Evolutionary conservation across 2,329 filamentous ascomycete species (phyloP).

Genomic region (Monosporascus sp.): DNA sequence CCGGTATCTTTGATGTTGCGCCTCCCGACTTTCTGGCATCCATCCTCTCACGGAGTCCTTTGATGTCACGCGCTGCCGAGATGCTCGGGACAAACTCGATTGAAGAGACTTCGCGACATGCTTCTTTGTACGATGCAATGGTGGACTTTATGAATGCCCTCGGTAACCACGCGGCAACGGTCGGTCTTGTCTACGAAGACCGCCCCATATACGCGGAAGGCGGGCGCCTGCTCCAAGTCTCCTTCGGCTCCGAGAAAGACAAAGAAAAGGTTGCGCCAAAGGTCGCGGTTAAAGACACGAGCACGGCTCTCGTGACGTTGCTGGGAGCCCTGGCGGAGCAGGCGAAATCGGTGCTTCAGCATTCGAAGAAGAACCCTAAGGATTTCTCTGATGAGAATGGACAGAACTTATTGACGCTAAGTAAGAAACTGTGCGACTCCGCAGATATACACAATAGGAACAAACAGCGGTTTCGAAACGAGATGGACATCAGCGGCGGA

Average conservation of each 20-base stretch:
- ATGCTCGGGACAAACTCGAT: conserved; percentile 14
- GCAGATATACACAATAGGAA: conserved; percentile 18
- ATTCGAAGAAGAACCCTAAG: conserved; percentile 7
- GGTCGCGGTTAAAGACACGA: conserved; percentile 16
- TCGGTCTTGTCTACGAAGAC: conserved; percentile 26
- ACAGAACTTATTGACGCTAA: conserved; percentile 27
- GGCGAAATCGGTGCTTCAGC: conserved; percentile 26
- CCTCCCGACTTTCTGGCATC: conserved; percentile 4
- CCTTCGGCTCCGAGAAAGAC: conserved; percentile 15
- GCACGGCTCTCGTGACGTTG: conserved; percentile 19
- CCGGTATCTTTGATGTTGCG: neutral
- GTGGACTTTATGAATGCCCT: conserved; percentile 35
- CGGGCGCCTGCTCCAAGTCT: conserved; percentile 31
- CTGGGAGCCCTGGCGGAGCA: conserved; percentile 25
- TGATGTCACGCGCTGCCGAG: conserved; percentile 10
- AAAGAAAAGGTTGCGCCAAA: neutral
- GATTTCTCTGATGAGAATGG: conserved; percentile 21
- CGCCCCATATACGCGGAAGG: conserved; percentile 27
- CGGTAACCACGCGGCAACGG: conserved; percentile 24
- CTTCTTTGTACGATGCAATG: conserved; percentile 30
- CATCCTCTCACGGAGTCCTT: conserved; percentile 17
- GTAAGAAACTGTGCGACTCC: conserved; percentile 25
- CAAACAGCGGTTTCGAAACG: conserved; percentile 1
- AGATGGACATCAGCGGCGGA: conserved; percentile 6
- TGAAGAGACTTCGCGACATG: conserved; percentile 20